Conservation (phyloP, 179 eudicot genomes). For the Gypsophila paniculata region DNA sequence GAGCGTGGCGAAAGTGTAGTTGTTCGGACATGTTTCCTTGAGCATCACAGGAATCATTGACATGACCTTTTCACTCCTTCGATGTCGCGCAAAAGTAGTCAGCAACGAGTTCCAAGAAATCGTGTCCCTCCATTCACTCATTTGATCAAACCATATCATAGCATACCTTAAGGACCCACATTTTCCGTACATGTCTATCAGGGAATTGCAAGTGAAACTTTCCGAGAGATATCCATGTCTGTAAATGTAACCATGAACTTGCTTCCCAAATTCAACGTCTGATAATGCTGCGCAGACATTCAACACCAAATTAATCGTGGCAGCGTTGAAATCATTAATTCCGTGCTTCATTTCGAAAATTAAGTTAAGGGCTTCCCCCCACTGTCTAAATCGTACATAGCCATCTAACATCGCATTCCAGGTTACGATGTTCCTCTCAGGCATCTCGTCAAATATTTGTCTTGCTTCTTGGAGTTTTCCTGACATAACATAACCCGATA, state of each 20-base stretch:
- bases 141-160: slow-evolving; percentile 49
- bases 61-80: slow-evolving; percentile 54
- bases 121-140: slow-evolving; percentile 44
- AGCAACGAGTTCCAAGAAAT: slow-evolving; percentile 64
- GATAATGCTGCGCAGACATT: slow-evolving; percentile 53
- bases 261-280: slow-evolving; percentile 62
- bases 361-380: slow-evolving; percentile 62
- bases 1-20: slow-evolving; percentile 54
- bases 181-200: slow-evolving; percentile 77
- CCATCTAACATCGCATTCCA: slow-evolving; percentile 80
- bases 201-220: slow-evolving; percentile 45
- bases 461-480: slow-evolving; percentile 57
- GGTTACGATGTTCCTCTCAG: slow-evolving; percentile 52
- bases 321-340: slow-evolving; percentile 31
- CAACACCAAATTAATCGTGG: slow-evolving; percentile 51
- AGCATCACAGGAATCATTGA: slow-evolving; percentile 45
- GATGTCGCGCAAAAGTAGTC: slow-evolving; percentile 44
- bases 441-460: slow-evolving; percentile 60
- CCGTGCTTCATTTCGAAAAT: slow-evolving; percentile 37
- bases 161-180: slow-evolving; percentile 52
- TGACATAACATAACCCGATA: slow-evolving; percentile 49
- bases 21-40: slow-evolving; percentile 49
- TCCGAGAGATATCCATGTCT: slow-evolving; percentile 41
- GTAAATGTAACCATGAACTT: slow-evolving; percentile 57
- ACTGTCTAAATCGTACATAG: slow-evolving; percentile 40